Percentiles rank a stretch among this genome's conserved stretches.
Evolutionary conservation across 257 asterid species (phyloP).

Genomic region (Cynanchum wilfordii): DNA sequence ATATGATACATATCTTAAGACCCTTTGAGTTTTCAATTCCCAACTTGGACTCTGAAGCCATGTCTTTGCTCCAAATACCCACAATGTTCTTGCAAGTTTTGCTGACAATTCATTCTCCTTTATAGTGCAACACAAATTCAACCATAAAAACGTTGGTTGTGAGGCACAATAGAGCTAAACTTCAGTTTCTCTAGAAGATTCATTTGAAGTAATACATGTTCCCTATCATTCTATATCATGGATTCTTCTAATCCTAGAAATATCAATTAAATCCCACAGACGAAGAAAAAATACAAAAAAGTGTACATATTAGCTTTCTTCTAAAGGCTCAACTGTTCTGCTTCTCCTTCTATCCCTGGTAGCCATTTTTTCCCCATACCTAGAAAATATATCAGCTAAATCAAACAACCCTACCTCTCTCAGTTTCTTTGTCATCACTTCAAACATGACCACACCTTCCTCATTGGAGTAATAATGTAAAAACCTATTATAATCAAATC

Average conservation of each 20-base stretch:
- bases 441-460: constrained; percentile 83
- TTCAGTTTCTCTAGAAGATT: background rate
- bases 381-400: constrained; percentile 71
- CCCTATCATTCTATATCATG: background rate
- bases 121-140: background rate
- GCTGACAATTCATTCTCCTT: background rate
- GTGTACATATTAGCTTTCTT: background rate
- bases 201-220: background rate
- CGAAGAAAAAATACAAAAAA: background rate
- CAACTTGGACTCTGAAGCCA: background rate
- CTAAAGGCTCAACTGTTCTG: constrained; percentile 23
- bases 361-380: constrained; percentile 84
- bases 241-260: background rate
- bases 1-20: background rate
- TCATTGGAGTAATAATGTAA: constrained; percentile 65
- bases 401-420: constrained; percentile 88
- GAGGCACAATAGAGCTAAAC: background rate
- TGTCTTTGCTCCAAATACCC: background rate
- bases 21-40: background rate
- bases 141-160: background rate
- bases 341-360: constrained; percentile 79
- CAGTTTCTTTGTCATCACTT: constrained; percentile 60
- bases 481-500: constrained; percentile 88
- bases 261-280: background rate
- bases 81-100: background rate